Evolutionary conservation across 2,329 filamentous ascomycete genomes (phyloP), one percentile per base, ranked within the genome.

Genomic region (Cladorrhinum sp.): DNA sequence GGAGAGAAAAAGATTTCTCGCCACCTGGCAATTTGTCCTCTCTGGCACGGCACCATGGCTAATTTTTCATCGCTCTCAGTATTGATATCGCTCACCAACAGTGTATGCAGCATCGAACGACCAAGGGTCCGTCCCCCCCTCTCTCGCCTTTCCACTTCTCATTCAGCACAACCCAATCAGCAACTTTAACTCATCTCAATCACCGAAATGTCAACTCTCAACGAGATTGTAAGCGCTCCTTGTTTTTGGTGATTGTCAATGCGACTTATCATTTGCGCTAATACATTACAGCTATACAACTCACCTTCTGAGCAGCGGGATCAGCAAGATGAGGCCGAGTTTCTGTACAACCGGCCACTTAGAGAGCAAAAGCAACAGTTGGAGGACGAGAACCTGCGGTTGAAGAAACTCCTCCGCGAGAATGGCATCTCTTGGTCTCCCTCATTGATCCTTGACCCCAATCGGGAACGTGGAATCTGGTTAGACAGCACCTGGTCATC

Each of bases 331-430:
- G 75, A 78, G 70, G 79, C 81, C 53, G 78, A 78, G 70, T 70
- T 73, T 36, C 74, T 75, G 53, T 83, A 80, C 68, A 77, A 82
- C 30, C 72, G 77, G 30, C 80, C 80, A 30, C 71, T 82, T n/a
- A 80, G 80, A 26, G 71, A 71, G 58, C 74, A 77, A 65, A 81
- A 81, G 55, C 74, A 75, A 64, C 70, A 73, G 54, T 74, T 84
- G 2, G 63, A 73, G 14, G 78, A 81, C 18, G 82, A 84, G 69
- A 83, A 82, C 61, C 56, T 78, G 69, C 71, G 68, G 33, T 73
- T 84, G 54, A 84, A 84, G 71, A 76, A 75, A 46, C 75, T 84
- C 6, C 73, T 84, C 33, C 79, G 80, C 24, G 77, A 82, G 61
- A 79, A 82, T 67, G 78, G 77, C 33, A 82, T 84, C 61, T 72